A percentile compares a stretch with the other conserved stretches of the same genome.
Evolutionary conservation across 768 basidiomycete species (phyloP).

Genomic region (Phaeotremella fagi): DNA sequence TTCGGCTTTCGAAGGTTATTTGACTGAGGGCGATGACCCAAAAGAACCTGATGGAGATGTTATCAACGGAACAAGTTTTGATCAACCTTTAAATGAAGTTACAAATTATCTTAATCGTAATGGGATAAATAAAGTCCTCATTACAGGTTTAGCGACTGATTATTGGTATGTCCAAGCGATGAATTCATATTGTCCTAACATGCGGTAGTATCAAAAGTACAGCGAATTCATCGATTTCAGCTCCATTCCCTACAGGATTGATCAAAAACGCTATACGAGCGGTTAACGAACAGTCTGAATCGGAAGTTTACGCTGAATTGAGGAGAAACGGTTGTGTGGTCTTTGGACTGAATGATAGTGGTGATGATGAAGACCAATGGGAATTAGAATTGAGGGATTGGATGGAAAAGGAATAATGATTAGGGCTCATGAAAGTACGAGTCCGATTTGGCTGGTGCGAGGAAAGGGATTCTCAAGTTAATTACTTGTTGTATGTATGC

Average conservation of each 20-base stretch:
- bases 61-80: slow-evolving; percentile 50
- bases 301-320: slow-evolving; percentile 9
- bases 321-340: slow-evolving; percentile 11
- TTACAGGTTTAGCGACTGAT: slow-evolving; percentile 67
- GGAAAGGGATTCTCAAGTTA: too few relatives aligned
- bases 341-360: background rate
- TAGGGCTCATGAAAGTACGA: too few relatives aligned
- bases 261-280: background rate
- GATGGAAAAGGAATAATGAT: slow-evolving; percentile 3
- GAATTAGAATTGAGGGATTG: slow-evolving; percentile 1
- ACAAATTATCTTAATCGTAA: slow-evolving; percentile 34
- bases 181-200: too few relatives aligned
- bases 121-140: slow-evolving; percentile 58
- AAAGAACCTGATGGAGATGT: slow-evolving; percentile 8
- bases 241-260: background rate
- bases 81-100: slow-evolving; percentile 48
- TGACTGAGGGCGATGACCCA: slow-evolving; percentile 16
- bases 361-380: too few relatives aligned
- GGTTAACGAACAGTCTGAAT: background rate
- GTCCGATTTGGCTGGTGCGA: too few relatives aligned
- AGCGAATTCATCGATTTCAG: background rate
- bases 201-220: slow-evolving; percentile 1
- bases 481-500: too few relatives aligned
- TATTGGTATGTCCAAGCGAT: slow-evolving; percentile 54
- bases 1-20: slow-evolving; percentile 60